Base-by-base conservation (phyloP, 179 eudicot genomes). In the Dionaea muscipula region DNA sequence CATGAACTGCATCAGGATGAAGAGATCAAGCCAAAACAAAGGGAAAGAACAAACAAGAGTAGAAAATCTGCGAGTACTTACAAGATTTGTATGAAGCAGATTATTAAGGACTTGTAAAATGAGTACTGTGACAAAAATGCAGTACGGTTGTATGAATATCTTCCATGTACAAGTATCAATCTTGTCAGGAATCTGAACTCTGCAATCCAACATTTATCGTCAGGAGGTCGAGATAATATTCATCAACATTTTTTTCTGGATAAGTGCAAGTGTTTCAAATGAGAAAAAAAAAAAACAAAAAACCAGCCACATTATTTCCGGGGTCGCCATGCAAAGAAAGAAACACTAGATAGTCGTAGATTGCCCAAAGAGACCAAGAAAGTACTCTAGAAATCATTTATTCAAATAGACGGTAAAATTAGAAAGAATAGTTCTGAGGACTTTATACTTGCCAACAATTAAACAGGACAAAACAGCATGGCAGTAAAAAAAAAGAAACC, bases 11-110 rank as follows among this genome's bases (percentile, higher is more conserved):
- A 58, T 57, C 1, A 39, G 50, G 13, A 67, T 19, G 37, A 23
- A 66, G 35, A 52, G 36, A 55, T 10, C 17, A 43, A 41, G 47
- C 26, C 47, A 14, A 53, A 13, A 20, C 7, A 35, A 27, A 51
- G 17, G 26, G 18, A n/a, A 24, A 16, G 10, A 37, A 0, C 4
- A 28, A 54, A 28, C 26, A 51, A 2, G 14, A 6, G 14, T n/a
- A 25, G 56, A 23, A 1, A 24, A 10, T 33, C 18, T 22, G 33
- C 4, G 43, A 51, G 51, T 50, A 78, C 98, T 66, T 67, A 91
- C 98, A 87, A 84, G 56, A 91, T 91, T 64, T 91, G 98, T 64
- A 91, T 87, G 71, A 91, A 91, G 63, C 96, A 87, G 67, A 91
- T 87, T 65, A 87, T 60, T 44, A 91, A 74, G 59, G 96, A 87